Base-by-base conservation (phyloP, 2,329 filamentous ascomycete species). In the Stagonosporopsis vannaccii region DNA sequence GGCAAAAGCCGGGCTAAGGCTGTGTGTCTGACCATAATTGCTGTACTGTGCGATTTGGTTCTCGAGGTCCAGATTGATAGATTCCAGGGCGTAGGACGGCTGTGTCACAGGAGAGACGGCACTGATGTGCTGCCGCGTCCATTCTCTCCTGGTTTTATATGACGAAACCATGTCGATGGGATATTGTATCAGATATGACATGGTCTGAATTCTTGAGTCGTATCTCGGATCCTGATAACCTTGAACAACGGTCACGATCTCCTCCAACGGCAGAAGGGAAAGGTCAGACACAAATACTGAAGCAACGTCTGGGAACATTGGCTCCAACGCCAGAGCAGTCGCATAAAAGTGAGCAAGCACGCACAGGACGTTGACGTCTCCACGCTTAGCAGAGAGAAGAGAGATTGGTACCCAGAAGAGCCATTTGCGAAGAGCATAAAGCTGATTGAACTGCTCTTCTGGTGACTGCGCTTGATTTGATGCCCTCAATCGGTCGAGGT, bases 391-490 rank as follows among this genome's bases (percentile, higher is more conserved):
- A 72, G 94, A 89, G 23, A 97, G 83, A 67, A 93, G 89, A 63
- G 88, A 87, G 30, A 97, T 88, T 0, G 95, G 95, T 51, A 97
- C 86, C 92, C 94, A 98, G 78, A 98, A 97, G 15, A 98, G 85
- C 92, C 94, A 97, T 66, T 91, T 90, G 51, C 93, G 86, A 56
- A 99, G 84, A 9, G 91, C 89, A 62, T 96, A 93, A 11, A 98
- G 85, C 62, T 93, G 90, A 69, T 92, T 90, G 73, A 97, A 98
- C 71, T 96, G 91, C 72, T 96, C 88, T 61, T 91, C 89, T 22
- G 92, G 87, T 2, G 77, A 77, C 47, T 78, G 75, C 15, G 80
- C 73, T 30, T 79, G 72, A 25, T 64, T 71, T 2, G 79, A 76
- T 26, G 69, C 66, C 56, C 77, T 68, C 30, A 82, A 65, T 12